Conservation (phyloP, 495 filamentous ascomycete genomes). For the Viridothelium virens region DNA sequence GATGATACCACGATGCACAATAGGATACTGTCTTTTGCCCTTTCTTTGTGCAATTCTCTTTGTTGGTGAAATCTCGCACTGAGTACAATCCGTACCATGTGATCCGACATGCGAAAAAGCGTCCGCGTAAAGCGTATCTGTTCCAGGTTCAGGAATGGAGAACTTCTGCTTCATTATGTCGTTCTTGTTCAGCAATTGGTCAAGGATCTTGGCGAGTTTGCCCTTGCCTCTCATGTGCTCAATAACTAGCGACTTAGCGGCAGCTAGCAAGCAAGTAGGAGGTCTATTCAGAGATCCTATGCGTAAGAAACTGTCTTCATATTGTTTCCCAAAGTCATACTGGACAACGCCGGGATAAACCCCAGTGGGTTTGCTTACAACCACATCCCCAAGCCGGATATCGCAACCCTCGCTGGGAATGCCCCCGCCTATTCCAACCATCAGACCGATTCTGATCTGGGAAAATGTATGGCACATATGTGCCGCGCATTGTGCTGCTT, state of each 20-base stretch:
- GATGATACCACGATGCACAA: constrained; percentile 36
- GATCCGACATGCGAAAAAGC: constrained; percentile 10
- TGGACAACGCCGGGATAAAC: constrained; percentile 16
- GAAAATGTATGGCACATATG: not conserved
- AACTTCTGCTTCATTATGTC: constrained; percentile 9
- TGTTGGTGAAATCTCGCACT: constrained; percentile 11
- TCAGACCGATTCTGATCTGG: constrained; percentile 8
- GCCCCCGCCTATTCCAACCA: constrained; percentile 17
- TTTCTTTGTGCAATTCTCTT: constrained; percentile 24
- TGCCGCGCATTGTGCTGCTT: not conserved
- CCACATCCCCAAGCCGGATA: constrained; percentile 13
- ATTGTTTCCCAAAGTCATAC: constrained; percentile 20
- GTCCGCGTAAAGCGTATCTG: constrained; percentile 11
- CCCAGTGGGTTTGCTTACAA: constrained; percentile 12
- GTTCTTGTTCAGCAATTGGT: not conserved
- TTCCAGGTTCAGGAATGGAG: not conserved
- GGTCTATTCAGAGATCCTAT: constrained; percentile 15
- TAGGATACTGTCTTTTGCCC: constrained; percentile 21
- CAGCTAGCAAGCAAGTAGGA: constrained; percentile 12
- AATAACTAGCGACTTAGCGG: constrained; percentile 8
- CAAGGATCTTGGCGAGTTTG: not conserved
- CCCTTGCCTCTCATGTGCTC: not conserved
- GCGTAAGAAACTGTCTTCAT: constrained; percentile 10
- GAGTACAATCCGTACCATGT: not conserved
- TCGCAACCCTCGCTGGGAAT: constrained; percentile 11